Evolutionary conservation across 208 protist species (phyloP).

Genomic region (Leptomonas pyrrhocoris): DNA sequence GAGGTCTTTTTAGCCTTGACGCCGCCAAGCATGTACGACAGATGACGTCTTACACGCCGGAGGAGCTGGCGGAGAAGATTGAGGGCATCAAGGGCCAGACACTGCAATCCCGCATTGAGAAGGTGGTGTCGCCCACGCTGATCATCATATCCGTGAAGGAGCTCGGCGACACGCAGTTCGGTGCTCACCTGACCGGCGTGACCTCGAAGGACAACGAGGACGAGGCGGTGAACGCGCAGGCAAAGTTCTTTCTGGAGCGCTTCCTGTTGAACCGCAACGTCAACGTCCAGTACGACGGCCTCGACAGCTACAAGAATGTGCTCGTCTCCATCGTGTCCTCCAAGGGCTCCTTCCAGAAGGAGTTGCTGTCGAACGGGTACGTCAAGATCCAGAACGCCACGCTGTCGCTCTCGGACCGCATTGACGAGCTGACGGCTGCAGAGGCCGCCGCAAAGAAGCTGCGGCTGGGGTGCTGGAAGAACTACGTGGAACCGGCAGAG

Average conservation of each 20-base stretch:
- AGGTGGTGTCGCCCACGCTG: slow-evolving; percentile 61
- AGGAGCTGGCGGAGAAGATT: slow-evolving; percentile 51
- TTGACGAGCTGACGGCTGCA: slow-evolving; percentile 56
- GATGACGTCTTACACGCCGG: slow-evolving; percentile 48
- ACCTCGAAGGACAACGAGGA: slow-evolving; percentile 63
- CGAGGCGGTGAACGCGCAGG: slow-evolving; percentile 40
- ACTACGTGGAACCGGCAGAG: slow-evolving; percentile 42
- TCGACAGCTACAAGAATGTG: slow-evolving; percentile 79
- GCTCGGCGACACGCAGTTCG: slow-evolving; percentile 66
- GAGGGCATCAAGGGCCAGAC: slow-evolving; percentile 57
- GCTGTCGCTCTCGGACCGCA: slow-evolving; percentile 43
- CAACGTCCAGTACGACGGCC: slow-evolving; percentile 73
- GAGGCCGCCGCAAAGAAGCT: slow-evolving; percentile 60
- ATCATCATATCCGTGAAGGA: slow-evolving; percentile 56
- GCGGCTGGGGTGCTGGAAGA: slow-evolving; percentile 73
- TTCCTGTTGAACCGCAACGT: slow-evolving; percentile 87
- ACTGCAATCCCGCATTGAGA: slow-evolving; percentile 77
- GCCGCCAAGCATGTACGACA: slow-evolving; percentile 62
- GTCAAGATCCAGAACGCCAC: slow-evolving; percentile 72
- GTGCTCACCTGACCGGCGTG: slow-evolving; percentile 81
- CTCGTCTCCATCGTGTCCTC: slow-evolving; percentile 80
- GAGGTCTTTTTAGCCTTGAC: slow-evolving; percentile 74
- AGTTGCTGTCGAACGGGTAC: slow-evolving; percentile 81
- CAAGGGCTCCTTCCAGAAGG: slow-evolving; percentile 86
- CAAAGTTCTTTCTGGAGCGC: slow-evolving; percentile 77